A percentile compares a stretch with the other conserved stretches of the same genome.
Conservation (phyloP, 257 asterid genomes). For the Handroanthus guayacan region DNA sequence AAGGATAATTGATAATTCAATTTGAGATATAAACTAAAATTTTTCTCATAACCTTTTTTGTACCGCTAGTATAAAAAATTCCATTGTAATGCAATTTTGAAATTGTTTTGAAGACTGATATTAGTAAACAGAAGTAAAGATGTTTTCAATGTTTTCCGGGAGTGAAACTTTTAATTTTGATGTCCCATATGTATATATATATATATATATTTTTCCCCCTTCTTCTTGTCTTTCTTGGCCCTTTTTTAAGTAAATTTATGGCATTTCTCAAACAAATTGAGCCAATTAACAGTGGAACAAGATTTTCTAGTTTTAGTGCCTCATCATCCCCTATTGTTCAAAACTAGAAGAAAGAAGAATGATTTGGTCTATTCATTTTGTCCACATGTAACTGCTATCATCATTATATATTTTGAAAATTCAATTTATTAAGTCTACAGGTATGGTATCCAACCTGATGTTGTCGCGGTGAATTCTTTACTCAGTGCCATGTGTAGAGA, state of each 20-base stretch:
- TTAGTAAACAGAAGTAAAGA: neutral
- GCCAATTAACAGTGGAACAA: constrained; percentile 7
- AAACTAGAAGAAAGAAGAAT: constrained; percentile 10
- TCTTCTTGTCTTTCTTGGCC: too few relatives aligned
- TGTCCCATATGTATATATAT: too few relatives aligned
- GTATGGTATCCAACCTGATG: constrained; percentile 69
- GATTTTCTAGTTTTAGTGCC: neutral
- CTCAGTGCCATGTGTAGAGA: constrained; percentile 84
- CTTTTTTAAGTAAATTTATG: neutral
- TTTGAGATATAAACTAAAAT: neutral
- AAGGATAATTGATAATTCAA: neutral
- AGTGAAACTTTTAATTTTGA: too few relatives aligned
- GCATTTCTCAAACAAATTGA: neutral
- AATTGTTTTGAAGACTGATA: neutral
- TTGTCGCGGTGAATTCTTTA: constrained; percentile 65
- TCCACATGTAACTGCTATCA: constrained; percentile 18
- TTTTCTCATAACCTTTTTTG: neutral
- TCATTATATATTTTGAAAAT: constrained; percentile 37
- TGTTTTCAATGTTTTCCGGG: neutral
- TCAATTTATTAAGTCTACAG: constrained; percentile 56
- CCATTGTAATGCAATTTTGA: neutral
- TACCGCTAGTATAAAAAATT: neutral
- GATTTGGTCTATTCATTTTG: constrained; percentile 11
- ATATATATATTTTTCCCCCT: too few relatives aligned
- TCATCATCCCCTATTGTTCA: neutral